Percentiles rank a stretch among this genome's conserved stretches.
Evolutionary conservation across 306 rosid species (phyloP).

Genomic region (Delonix regia): DNA sequence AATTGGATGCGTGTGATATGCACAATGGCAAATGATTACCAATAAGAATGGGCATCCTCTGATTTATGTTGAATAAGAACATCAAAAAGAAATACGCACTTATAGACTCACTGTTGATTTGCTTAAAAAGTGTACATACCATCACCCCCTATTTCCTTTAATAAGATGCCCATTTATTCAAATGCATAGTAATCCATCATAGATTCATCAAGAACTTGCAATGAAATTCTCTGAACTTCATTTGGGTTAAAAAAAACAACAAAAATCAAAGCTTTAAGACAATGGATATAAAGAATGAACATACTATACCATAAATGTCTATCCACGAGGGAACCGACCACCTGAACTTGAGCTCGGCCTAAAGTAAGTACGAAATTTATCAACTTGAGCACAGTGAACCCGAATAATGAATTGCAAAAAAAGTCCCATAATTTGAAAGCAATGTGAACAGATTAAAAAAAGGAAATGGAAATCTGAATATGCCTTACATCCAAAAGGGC

Average conservation of each 20-base stretch:
- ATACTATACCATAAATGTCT: neutral
- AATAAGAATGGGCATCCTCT: neutral
- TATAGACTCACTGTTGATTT: neutral
- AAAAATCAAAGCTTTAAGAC: neutral
- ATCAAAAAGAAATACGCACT: neutral
- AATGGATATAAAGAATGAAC: neutral
- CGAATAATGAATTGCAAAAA: neutral
- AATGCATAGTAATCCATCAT: neutral
- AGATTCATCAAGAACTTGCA: slow-evolving; percentile 1
- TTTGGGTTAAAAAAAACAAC: neutral
- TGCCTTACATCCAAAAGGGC: neutral
- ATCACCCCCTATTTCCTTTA: neutral
- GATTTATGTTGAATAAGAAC: neutral
- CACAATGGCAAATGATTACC: neutral
- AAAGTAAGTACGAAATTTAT: slow-evolving; percentile 3
- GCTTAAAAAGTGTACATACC: neutral
- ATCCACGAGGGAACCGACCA: neutral
- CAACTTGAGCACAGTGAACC: neutral
- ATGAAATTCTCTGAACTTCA: neutral
- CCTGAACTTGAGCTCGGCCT: neutral
- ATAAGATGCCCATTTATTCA: neutral
- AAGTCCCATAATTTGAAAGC: neutral
- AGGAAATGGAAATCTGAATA: neutral
- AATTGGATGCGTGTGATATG: neutral
- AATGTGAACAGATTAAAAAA: neutral